Conservation (phyloP, 2,329 filamentous ascomycete genomes). For the Epichloe festucae region DNA sequence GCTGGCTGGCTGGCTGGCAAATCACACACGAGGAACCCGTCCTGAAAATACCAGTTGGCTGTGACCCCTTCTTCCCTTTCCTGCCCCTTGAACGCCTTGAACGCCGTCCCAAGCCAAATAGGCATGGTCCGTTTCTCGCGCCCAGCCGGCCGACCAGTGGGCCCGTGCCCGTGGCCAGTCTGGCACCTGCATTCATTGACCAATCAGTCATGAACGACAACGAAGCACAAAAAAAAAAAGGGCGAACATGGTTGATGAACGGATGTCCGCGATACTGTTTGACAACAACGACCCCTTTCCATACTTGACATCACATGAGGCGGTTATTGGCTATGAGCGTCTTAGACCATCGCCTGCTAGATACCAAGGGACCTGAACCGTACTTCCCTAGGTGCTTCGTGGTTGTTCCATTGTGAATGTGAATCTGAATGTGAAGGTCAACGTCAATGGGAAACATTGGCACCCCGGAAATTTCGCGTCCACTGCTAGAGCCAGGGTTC, state of each 20-base stretch:
- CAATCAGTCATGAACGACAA: neutral
- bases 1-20: neutral
- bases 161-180: neutral
- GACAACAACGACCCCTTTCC: too few species aligned
- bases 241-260: too few species aligned
- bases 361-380: too few species aligned
- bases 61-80: neutral
- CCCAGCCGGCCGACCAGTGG: neutral
- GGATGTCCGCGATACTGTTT: too few species aligned
- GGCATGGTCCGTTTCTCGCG: neutral
- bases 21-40: neutral
- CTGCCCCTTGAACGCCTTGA: neutral
- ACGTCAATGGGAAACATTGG: neutral
- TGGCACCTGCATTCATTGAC: neutral
- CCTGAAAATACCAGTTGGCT: neutral
- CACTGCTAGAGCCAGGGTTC: neutral
- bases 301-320: too few species aligned
- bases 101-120: neutral
- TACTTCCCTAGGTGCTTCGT: too few species aligned
- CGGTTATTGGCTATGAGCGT: too few species aligned
- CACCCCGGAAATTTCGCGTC: neutral
- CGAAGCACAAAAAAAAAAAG: too few species aligned
- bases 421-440: neutral
- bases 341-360: too few species aligned
- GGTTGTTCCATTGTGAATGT: too few species aligned